Evolutionary conservation across 257 asterid genomes (phyloP).

Genomic region (Penstemon davidsonii): DNA sequence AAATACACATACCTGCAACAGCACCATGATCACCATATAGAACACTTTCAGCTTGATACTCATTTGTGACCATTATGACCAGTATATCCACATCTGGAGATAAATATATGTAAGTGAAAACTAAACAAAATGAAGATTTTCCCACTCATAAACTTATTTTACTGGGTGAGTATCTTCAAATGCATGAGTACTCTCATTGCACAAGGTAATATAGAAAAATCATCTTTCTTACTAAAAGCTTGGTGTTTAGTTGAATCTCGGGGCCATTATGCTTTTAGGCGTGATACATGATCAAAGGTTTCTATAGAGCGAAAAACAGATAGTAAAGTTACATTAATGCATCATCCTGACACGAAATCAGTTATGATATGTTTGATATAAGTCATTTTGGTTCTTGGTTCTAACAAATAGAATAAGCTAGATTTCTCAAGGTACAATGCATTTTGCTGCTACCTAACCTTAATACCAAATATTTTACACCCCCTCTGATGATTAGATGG

Average conservation of each 20-base stretch:
- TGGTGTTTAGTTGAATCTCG: slow-evolving; percentile 2
- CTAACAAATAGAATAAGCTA: slow-evolving; percentile 2
- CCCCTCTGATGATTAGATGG: neutral
- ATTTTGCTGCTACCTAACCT: neutral
- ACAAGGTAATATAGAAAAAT: slow-evolving; percentile 9
- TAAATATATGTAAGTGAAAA: slow-evolving; percentile 31
- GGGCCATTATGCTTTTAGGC: slow-evolving; percentile 20
- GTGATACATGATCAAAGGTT: neutral
- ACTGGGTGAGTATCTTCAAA: slow-evolving; percentile 21
- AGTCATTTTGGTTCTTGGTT: neutral
- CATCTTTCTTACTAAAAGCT: slow-evolving; percentile 11
- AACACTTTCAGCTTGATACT: slow-evolving; percentile 90
- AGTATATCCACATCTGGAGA: slow-evolving; percentile 74
- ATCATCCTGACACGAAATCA: slow-evolving; percentile 20
- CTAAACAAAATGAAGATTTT: slow-evolving; percentile 12
- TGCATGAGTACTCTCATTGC: slow-evolving; percentile 1
- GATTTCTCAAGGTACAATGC: neutral
- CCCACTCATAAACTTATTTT: slow-evolving; percentile 13
- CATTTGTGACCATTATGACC: slow-evolving; percentile 92
- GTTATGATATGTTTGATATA: neutral
- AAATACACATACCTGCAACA: slow-evolving; percentile 63
- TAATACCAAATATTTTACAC: slow-evolving; percentile 6
- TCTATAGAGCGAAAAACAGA: slow-evolving; percentile 16
- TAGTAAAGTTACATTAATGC: slow-evolving; percentile 7
- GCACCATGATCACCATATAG: slow-evolving; percentile 83